phyloP scores from a whole-genome alignment of 345 rosid species.

The Eucalyptus rudis region DNA sequence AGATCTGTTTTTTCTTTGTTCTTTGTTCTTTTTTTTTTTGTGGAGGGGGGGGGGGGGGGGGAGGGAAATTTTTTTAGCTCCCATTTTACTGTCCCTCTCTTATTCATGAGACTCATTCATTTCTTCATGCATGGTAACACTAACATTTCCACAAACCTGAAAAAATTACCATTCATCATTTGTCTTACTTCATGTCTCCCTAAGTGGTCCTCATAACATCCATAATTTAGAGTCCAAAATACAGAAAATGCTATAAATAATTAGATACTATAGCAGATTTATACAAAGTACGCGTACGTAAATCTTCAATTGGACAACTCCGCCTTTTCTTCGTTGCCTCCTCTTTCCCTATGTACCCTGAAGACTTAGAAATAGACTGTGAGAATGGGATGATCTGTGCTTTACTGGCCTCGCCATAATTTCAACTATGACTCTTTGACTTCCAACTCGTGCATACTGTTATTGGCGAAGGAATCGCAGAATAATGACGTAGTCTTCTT shows the following conservation, averaged over 20 bases:
- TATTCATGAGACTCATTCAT: background rate
- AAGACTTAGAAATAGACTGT: background rate
- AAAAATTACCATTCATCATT: background rate
- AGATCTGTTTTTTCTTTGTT: background rate
- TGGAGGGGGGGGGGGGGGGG: background rate
- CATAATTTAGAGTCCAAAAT: background rate
- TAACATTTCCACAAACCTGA: background rate
- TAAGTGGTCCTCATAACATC: background rate
- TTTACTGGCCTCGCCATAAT: background rate
- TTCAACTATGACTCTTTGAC: background rate
- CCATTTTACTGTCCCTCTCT: background rate
- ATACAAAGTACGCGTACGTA: background rate
- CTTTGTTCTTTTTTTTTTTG: background rate
- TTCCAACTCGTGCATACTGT: background rate
- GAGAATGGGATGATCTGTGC: background rate
- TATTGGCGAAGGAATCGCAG: background rate
- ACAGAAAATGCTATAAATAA: background rate
- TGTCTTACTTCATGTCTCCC: background rate
- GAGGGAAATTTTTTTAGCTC: background rate
- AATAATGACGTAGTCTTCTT: background rate
- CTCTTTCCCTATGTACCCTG: background rate
- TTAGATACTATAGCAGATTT: background rate
- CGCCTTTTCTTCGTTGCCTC: background rate
- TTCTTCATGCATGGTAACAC: background rate
- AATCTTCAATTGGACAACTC: background rate